Base-by-base conservation (phyloP, 2,329 filamentous ascomycete species). In the Xylaria sp. region DNA sequence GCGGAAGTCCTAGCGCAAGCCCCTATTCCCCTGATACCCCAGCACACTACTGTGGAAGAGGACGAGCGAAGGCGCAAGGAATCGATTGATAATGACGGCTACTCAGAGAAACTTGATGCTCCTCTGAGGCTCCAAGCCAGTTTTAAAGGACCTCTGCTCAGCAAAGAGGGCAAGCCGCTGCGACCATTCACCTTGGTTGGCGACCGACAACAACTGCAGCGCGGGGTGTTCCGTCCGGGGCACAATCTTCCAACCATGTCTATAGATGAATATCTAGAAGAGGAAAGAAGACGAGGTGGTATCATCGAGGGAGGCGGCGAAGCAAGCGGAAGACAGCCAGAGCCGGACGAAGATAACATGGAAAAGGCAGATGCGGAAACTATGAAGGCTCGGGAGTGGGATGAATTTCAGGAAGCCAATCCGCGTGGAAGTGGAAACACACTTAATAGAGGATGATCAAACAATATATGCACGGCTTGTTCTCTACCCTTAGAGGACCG, bases 231-330 rank as follows among this genome's bases (percentile, higher is more conserved):
- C 77, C 85, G 91, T 57, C 87, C 92, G 0, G 92, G 95, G 7
- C 95, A 99, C 75, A 97, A 92, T 77, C 79, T 99, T 60, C 95
- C 95, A 0, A 98, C 95, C 3, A 98, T 99, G 95, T 91, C 87
- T 1, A 97, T 99, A 64, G 95, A 99, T 70, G 95, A 99, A 79
- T 99, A 98, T 73, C 81, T 99, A 15, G 95, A 96, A 54, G 94
- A 98, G 76, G 95, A 98, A 79, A 85, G 85, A 72, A 85, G 86
- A 67, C 83, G 91, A 64, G 95, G 95, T 15, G 92, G 92, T 19
- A 93, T 99, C 60, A 91, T 98, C 57, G 90, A 97, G 73, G 95
- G 93, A 35, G 93, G 93, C 29, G 93, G 93, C 17, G 90, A 91
- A 70, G 86, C 89, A 67, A 90, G 88, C 68, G 86, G 85, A 15